These are phyloP conservation scores for Cadophora sp. DNA, from an alignment of 2,329 filamentous ascomycete species.

Conservation along the genomic window DNA sequence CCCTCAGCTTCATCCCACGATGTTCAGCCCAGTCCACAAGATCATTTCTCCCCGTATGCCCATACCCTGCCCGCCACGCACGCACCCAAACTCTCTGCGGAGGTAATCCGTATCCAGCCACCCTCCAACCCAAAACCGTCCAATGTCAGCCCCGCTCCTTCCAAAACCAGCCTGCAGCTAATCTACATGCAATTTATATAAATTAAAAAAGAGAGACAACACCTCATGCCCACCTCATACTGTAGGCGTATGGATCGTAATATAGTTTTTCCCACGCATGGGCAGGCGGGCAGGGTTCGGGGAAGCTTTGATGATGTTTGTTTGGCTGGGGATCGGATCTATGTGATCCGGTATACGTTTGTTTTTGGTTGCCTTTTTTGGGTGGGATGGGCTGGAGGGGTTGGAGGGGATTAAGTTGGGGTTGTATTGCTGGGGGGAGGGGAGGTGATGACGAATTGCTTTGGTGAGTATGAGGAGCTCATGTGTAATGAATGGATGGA, in stretches of 20 bases:
- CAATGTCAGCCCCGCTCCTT: neutral
- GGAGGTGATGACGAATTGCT: constrained; percentile 10
- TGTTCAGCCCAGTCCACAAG: neutral
- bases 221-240: too few relatives aligned
- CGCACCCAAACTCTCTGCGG: neutral
- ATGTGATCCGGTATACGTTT: constrained; percentile 8
- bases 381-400: neutral
- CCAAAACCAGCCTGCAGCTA: constrained; percentile 8
- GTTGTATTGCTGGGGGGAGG: neutral
- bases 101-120: neutral
- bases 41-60: neutral
- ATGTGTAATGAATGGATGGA: neutral
- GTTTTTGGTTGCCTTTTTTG: neutral
- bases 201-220: neutral
- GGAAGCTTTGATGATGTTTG: neutral
- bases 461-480: neutral
- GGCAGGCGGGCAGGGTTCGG: neutral
- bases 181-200: constrained; percentile 2
- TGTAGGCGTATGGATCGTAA: too few relatives aligned
- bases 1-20: neutral
- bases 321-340: constrained; percentile 3
- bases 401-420: neutral
- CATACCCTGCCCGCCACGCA: neutral
- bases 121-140: constrained; percentile 9
- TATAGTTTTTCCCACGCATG: constrained; percentile 1